phyloP scores from a whole-genome alignment of 805 yeast genomes.

The Myxozyma vanderwaltii region DNA sequence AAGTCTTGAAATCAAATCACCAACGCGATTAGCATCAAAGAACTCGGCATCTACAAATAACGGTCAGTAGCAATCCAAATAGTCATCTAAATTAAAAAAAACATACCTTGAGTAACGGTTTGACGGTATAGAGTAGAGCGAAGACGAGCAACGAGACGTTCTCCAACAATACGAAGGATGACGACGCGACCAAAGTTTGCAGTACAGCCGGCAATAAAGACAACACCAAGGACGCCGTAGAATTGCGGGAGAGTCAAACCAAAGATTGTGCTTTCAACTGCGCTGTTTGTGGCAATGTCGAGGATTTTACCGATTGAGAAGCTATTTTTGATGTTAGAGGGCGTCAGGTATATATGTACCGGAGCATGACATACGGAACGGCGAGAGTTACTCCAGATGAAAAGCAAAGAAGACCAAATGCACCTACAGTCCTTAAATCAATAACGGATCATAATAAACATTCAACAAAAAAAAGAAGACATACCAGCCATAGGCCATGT shows the following conservation, averaged over 20 bases:
- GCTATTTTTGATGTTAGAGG: not conserved
- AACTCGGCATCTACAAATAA: constrained; percentile 66
- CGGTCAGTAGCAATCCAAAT: not conserved
- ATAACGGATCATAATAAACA: not conserved
- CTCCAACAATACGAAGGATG: constrained; percentile 77
- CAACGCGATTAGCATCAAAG: constrained; percentile 85
- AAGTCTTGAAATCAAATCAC: constrained; percentile 85
- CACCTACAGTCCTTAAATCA: constrained; percentile 43
- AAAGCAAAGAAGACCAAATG: constrained; percentile 62
- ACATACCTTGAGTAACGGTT: constrained; percentile 61
- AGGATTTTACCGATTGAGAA: constrained; percentile 76
- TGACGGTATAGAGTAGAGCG: constrained; percentile 76
- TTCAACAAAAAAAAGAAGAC: not conserved
- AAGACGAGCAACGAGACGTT: constrained; percentile 79
- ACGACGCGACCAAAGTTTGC: constrained; percentile 84
- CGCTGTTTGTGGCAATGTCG: constrained; percentile 59
- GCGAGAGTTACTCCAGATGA: constrained; percentile 81
- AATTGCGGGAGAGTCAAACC: constrained; percentile 69
- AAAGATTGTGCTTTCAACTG: constrained; percentile 45
- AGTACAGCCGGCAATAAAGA: constrained; percentile 71
- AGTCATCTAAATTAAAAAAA: not conserved
- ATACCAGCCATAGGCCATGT: constrained; percentile 48
- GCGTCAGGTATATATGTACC: not conserved
- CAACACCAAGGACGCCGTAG: constrained; percentile 58
- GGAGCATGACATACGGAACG: constrained; percentile 57